Percentiles rank a stretch among this genome's conserved stretches.
Conservation (phyloP, 495 filamentous ascomycete species). For the Penicillium lividum region DNA sequence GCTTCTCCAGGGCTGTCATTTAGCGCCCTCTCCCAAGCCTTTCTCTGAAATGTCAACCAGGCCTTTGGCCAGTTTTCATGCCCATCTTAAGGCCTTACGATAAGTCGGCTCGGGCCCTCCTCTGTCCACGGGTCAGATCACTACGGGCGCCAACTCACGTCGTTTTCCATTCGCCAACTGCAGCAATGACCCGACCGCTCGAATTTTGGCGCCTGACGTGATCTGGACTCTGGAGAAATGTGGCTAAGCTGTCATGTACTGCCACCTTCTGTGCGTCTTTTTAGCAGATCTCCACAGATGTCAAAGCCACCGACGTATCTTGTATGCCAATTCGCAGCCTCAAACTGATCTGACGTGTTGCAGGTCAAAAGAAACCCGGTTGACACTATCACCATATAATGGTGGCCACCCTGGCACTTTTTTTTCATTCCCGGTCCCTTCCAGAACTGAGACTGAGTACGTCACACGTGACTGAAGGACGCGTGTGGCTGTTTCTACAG, state of each 20-base stretch:
- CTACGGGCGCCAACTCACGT: background rate
- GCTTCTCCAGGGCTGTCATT: background rate
- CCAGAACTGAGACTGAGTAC: too few relatives aligned
- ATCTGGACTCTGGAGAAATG: background rate
- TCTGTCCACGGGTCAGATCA: background rate
- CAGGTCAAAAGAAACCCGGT: background rate
- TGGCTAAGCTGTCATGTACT: background rate
- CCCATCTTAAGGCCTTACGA: background rate
- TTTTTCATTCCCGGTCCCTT: too few relatives aligned
- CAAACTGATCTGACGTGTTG: background rate
- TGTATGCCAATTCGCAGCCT: background rate
- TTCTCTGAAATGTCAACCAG: too few relatives aligned
- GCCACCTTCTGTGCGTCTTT: background rate
- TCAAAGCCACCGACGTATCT: conserved; percentile 2
- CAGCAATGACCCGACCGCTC: background rate
- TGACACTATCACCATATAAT: conserved; percentile 2
- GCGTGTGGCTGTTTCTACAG: conserved; percentile 1
- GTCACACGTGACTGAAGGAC: background rate
- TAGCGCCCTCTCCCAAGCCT: background rate
- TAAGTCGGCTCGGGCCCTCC: background rate
- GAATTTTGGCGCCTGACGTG: background rate
- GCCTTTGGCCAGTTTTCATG: background rate
- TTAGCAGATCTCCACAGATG: background rate
- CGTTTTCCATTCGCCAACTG: background rate
- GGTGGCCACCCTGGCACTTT: background rate